These are phyloP conservation scores for Maudiozyma turicensis DNA, from an alignment of 805 yeast species.

Conservation along the genomic window DNA sequence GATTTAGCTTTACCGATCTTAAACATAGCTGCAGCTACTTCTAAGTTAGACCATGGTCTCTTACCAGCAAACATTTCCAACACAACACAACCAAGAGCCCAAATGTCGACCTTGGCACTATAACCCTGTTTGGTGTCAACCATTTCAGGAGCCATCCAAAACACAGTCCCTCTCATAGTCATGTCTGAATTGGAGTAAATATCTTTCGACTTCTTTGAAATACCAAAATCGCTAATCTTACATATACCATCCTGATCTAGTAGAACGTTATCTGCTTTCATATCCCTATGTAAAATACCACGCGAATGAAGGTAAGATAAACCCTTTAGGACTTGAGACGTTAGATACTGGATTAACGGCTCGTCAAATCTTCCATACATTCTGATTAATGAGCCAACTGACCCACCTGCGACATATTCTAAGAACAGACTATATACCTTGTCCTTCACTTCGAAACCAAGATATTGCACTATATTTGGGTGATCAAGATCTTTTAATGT, in stretches of 20 bases:
- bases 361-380: conserved; percentile 82
- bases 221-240: conserved; percentile 94
- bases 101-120: conserved; percentile 94
- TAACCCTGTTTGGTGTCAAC: conserved; percentile 89
- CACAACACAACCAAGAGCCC: conserved; percentile 97
- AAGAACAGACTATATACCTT: conserved; percentile 75
- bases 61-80: conserved; percentile 96
- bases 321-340: conserved; percentile 74
- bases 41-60: conserved; percentile 95
- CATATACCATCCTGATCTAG: conserved; percentile 88
- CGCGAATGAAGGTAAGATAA: conserved; percentile 76
- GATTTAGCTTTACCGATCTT: conserved; percentile 75
- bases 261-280: conserved; percentile 89
- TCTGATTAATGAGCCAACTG: conserved; percentile 78
- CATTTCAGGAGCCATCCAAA: conserved; percentile 99
- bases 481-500: conserved; percentile 92
- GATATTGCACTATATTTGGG: conserved; percentile 85
- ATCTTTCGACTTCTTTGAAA: conserved; percentile 75
- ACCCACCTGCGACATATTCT: conserved; percentile 97
- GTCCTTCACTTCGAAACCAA: conserved; percentile 77
- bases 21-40: conserved; percentile 89
- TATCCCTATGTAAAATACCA: conserved; percentile 86
- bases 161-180: conserved; percentile 98
- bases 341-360: conserved; percentile 57
- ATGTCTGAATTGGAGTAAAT: conserved; percentile 88